A percentile compares a stretch with the other conserved stretches of the same genome.
Conservation (phyloP, 2,329 filamentous ascomycete species). For the Parascedosporium putredinis region DNA sequence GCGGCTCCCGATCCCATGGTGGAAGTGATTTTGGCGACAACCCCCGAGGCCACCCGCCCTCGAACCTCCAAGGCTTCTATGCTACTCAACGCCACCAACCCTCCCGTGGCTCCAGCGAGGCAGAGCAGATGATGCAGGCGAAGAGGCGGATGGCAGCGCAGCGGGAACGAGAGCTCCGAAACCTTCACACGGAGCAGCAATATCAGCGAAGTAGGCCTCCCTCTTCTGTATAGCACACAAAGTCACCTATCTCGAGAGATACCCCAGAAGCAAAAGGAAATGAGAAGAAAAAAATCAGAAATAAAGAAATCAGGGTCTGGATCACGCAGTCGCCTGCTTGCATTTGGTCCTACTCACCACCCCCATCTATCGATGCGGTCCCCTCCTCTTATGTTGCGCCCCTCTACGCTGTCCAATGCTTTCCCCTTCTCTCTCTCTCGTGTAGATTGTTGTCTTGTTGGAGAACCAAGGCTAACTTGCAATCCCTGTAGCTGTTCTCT, state of each 20-base stretch:
- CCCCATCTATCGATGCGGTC: neutral
- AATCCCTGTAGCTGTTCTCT: slow-evolving; percentile 34
- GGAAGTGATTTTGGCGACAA: slow-evolving; percentile 70
- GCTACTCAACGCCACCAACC: slow-evolving; percentile 84
- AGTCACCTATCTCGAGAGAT: slow-evolving; percentile 8
- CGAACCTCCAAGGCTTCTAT: slow-evolving; percentile 85
- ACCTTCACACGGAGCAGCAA: slow-evolving; percentile 99
- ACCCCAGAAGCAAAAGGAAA: slow-evolving; percentile 5
- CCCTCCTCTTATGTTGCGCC: slow-evolving; percentile 5
- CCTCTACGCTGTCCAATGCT: slow-evolving; percentile 1
- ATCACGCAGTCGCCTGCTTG: slow-evolving; percentile 9
- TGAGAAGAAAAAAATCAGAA: slow-evolving; percentile 18
- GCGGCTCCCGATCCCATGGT: slow-evolving; percentile 67
- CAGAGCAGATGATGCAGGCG: slow-evolving; percentile 97
- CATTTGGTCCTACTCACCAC: neutral
- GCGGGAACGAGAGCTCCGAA: slow-evolving; percentile 96
- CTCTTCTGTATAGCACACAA: slow-evolving; percentile 56
- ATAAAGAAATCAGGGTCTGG: slow-evolving; percentile 22
- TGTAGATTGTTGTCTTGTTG: slow-evolving; percentile 8
- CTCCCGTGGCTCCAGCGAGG: slow-evolving; percentile 74
- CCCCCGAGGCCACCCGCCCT: slow-evolving; percentile 57
- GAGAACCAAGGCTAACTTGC: slow-evolving; percentile 9
- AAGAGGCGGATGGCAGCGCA: slow-evolving; percentile 99
- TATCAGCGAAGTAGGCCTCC: slow-evolving; percentile 97
- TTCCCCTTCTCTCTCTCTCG: slow-evolving; percentile 7